Base-by-base conservation (phyloP, 805 yeast species). In the Wickerhamomyces ciferrii region DNA sequence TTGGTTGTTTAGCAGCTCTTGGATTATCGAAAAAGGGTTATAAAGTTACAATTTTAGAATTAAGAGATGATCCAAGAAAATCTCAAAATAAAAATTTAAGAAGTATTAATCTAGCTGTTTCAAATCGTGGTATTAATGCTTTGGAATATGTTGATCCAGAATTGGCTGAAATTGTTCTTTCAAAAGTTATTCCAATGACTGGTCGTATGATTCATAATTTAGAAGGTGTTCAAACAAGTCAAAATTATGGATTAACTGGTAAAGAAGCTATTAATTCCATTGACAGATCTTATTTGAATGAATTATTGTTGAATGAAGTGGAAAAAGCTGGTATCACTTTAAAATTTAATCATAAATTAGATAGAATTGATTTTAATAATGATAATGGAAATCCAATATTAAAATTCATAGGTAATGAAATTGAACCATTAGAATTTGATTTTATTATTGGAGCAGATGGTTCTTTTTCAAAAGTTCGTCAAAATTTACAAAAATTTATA, bases 201-300 rank as follows among this genome's bases (percentile, higher is more conserved):
- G 97, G 96, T 2, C 71, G 97, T 39, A 89, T 90, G 97, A 81
- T 91, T 48, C 97, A 91, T 63, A 84, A 83, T 51, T 43, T 66
- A 14, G 56, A 71, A 13, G 96, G 95, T 0, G 62, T 65, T 19
- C 83, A 81, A 60, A 81, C 76, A 52, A 71, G 85, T 27, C 96
- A 90, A 58, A 53, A 69, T 40, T 91, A 91, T 62, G 97, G 96
- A 5, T 67, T 88, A 9, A 77, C 79, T 54, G 96, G 96, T 13
- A 50, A 55, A 35, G 95, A 88, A 64, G 68, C 79, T 38, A 91
- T 90, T 62, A 87, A 90, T 63, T 87, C 96, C 0, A 88, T 91
- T 43, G 95, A 88, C 60, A 72, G 97, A 43, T 73, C 81, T 1
- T 72, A 75, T 49, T 71, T 91, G 55, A 91, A 89, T 67, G 75